These are phyloP conservation scores for Suillus brevipes DNA, from an alignment of 768 basidiomycete species.

Conservation along the genomic window DNA sequence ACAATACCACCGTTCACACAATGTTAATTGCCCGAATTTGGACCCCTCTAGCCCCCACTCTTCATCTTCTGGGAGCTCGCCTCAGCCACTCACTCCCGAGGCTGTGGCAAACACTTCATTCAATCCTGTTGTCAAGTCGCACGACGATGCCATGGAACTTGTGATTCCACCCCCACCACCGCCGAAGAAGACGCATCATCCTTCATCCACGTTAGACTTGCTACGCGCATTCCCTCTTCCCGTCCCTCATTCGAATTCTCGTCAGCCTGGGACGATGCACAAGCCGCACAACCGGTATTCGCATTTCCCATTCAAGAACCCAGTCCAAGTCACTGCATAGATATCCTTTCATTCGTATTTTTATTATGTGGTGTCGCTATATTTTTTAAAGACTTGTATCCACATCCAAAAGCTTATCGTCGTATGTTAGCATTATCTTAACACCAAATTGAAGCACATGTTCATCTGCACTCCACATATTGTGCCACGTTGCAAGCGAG, in stretches of 20 bases:
- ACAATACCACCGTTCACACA: conserved; percentile 20
- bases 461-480: not conserved
- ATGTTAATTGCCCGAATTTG: conserved; percentile 40
- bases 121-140: conserved; percentile 26
- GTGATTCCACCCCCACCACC: conserved; percentile 24
- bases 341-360: not conserved
- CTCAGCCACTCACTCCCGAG: conserved; percentile 34
- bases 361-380: conserved; percentile 33
- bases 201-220: conserved; percentile 41
- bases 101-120: conserved; percentile 21
- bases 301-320: conserved; percentile 20
- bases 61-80: conserved; percentile 36
- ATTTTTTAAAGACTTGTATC: conserved; percentile 34
- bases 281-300: conserved; percentile 29
- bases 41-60: conserved; percentile 43
- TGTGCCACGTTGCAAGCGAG: not conserved
- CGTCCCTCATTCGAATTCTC: conserved; percentile 25
- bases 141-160: conserved; percentile 27
- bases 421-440: conserved; percentile 6
- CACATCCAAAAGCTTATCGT: conserved; percentile 20
- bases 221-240: conserved; percentile 52
- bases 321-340: conserved; percentile 29
- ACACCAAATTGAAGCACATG: not conserved
- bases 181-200: conserved; percentile 25
- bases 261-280: conserved; percentile 16